Evolutionary conservation across 129 eudicot species (phyloP).

Genomic region (Rutidosis leptorrhynchoides): DNA sequence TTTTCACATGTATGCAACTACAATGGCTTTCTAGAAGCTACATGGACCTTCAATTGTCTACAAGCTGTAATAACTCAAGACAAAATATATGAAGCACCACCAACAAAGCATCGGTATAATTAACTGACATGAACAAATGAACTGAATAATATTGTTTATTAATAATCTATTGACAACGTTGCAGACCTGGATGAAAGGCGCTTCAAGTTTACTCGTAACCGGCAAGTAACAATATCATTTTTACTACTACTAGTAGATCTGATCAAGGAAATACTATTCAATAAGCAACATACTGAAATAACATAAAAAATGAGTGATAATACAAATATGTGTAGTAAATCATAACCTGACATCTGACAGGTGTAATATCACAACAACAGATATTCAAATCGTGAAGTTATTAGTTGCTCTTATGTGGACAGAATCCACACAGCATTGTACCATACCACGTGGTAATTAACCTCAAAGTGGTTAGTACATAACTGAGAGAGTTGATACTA

Average conservation of each 20-base stretch:
- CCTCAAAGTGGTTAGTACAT: too few relatives aligned
- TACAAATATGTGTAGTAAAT: too few relatives aligned
- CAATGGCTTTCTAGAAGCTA: not conserved
- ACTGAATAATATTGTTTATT: not conserved
- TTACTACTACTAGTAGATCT: too few relatives aligned
- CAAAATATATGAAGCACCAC: not conserved
- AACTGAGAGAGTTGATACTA: too few relatives aligned
- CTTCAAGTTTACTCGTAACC: conserved; percentile 59
- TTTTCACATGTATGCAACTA: not conserved
- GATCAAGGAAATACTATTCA: too few relatives aligned
- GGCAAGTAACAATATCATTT: conserved; percentile 29
- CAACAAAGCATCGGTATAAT: not conserved
- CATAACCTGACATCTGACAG: too few relatives aligned
- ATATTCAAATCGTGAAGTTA: too few relatives aligned
- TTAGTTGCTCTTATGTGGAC: too few relatives aligned
- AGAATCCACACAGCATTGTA: too few relatives aligned
- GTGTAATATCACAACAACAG: too few relatives aligned
- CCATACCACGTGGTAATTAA: too few relatives aligned
- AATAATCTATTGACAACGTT: conserved; percentile 19
- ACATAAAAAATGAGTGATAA: not conserved
- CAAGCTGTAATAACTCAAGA: not conserved
- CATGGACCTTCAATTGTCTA: not conserved
- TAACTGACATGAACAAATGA: not conserved
- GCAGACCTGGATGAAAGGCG: conserved; percentile 65
- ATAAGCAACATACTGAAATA: not conserved